phyloP scores from a whole-genome alignment of 345 rosid species.

The Balakata baccata region DNA sequence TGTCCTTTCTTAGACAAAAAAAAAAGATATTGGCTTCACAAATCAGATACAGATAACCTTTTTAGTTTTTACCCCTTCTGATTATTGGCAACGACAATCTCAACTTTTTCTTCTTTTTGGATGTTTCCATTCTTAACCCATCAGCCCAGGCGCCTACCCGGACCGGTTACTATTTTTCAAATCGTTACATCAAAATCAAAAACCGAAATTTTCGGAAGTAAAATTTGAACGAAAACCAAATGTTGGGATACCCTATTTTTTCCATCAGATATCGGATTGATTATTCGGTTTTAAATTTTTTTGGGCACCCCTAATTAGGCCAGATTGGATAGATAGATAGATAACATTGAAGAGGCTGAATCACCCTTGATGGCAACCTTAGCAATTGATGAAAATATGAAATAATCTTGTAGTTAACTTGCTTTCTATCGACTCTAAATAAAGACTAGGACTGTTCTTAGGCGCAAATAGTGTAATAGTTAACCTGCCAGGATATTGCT shows the following conservation, averaged over 20 bases:
- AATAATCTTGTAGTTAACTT: background rate
- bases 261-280: no score
- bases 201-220: no score
- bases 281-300: no score
- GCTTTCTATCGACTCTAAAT: background rate
- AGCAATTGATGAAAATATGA: background rate
- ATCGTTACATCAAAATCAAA: no score
- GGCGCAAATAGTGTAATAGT: no score
- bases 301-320: background rate
- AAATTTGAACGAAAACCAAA: no score
- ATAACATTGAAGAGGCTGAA: background rate
- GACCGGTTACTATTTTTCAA: no score
- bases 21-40: background rate
- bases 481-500: no score
- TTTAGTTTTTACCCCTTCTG: background rate
- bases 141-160: no score
- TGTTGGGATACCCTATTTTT: no score
- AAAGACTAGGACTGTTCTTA: no score
- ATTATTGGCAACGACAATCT: background rate
- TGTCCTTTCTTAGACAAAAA: background rate
- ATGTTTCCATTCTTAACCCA: background rate
- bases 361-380: background rate
- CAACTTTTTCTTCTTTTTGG: background rate
- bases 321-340: background rate
- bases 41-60: background rate